Evolutionary conservation across 1,284 basidiomycete genomes (phyloP).

Genomic region (Sanghuangporus weigelae): DNA sequence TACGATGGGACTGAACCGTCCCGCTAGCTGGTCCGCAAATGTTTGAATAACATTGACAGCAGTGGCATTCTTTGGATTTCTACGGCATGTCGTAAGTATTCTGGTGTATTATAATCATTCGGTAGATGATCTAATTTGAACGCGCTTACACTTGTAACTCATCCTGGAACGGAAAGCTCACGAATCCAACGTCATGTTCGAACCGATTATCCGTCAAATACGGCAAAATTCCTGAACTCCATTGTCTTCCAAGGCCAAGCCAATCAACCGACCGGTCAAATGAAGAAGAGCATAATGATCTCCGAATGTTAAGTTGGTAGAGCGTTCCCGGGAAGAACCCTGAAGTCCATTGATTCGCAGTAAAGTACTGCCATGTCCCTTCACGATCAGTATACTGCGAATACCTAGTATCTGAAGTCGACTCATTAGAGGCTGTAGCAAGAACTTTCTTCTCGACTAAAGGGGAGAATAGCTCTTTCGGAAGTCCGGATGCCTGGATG

Average conservation of each 20-base stretch:
- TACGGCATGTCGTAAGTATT: constrained; percentile 17
- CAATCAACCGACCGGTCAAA: constrained; percentile 41
- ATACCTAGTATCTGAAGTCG: constrained; percentile 41
- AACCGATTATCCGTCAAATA: constrained; percentile 40
- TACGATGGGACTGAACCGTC: constrained; percentile 36
- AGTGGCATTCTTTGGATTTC: constrained; percentile 34
- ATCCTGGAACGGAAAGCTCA: constrained; percentile 59
- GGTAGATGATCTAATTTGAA: background rate
- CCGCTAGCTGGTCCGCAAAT: constrained; percentile 37
- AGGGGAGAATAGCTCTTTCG: constrained; percentile 48
- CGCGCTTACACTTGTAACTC: constrained; percentile 36
- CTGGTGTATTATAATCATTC: background rate
- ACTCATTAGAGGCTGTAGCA: constrained; percentile 36
- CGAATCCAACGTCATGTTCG: constrained; percentile 66
- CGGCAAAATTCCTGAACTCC: constrained; percentile 45
- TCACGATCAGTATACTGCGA: constrained; percentile 51
- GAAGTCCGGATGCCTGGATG: background rate
- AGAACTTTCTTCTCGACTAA: constrained; percentile 51
- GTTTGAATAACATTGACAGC: constrained; percentile 33
- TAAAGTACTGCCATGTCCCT: constrained; percentile 50
- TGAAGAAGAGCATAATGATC: constrained; percentile 51
- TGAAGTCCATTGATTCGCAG: constrained; percentile 57
- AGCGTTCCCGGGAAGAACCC: constrained; percentile 61
- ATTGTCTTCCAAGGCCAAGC: constrained; percentile 44
- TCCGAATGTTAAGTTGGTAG: constrained; percentile 52